These are phyloP conservation scores for Termitomyces sp. DNA, from an alignment of 768 basidiomycete species.

Conservation along the genomic window DNA sequence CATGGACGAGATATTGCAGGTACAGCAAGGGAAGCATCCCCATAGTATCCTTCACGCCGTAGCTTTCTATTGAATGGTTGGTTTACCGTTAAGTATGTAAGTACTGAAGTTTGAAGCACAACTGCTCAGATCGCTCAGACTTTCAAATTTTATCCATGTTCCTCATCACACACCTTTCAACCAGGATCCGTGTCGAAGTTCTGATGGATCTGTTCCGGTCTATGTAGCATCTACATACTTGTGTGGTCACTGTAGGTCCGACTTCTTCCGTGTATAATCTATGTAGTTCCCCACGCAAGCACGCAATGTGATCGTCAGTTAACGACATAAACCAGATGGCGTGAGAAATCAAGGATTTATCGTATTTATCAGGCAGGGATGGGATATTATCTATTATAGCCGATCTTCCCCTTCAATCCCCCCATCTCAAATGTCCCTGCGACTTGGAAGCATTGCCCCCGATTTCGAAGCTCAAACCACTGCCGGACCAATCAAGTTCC, in stretches of 20 bases:
- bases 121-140: too few species aligned
- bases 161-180: neutral
- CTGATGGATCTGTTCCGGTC: too few species aligned
- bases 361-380: conserved; percentile 6
- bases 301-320: conserved; percentile 41
- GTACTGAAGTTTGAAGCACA: too few species aligned
- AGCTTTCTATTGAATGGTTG: conserved; percentile 68
- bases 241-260: too few species aligned
- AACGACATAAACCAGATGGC: conserved; percentile 16
- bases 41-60: conserved; percentile 90
- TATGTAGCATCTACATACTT: too few species aligned
- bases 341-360: conserved; percentile 70
- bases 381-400: too few species aligned
- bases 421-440: conserved; percentile 43
- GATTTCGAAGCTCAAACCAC: conserved; percentile 93
- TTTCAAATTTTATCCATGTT: neutral
- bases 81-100: neutral
- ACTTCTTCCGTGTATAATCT: neutral
- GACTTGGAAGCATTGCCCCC: conserved; percentile 86
- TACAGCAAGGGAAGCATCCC: conserved; percentile 86
- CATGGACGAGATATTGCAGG: conserved; percentile 81
- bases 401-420: neutral
- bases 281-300: conserved; percentile 15
- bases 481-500: conserved; percentile 82
- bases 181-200: neutral